A percentile compares a stretch with the other conserved stretches of the same genome.
Evolutionary conservation across 2,329 filamentous ascomycete species (phyloP).

Genomic region (Colletotrichum theobromicola): DNA sequence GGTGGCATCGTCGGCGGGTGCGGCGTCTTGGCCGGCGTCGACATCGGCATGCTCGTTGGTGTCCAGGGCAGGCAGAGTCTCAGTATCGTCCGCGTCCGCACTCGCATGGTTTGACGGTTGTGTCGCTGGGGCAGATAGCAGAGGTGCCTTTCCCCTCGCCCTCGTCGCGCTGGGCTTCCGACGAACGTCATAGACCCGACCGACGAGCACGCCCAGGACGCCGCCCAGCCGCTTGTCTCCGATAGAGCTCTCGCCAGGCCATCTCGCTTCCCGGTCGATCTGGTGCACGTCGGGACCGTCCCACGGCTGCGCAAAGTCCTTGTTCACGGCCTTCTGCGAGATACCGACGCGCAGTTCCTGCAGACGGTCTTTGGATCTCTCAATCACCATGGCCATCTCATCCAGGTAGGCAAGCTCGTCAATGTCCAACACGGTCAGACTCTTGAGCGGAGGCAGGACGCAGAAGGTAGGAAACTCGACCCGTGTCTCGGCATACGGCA

Average conservation of each 20-base stretch:
- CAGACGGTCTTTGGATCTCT: constrained; percentile 69
- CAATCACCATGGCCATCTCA: constrained; percentile 80
- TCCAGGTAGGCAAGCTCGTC: constrained; percentile 84
- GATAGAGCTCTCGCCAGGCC: constrained; percentile 62
- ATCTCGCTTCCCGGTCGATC: constrained; percentile 63
- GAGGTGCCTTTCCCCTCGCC: constrained; percentile 4
- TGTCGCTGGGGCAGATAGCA: not conserved
- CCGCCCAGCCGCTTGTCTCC: constrained; percentile 70
- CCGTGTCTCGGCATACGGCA: constrained; percentile 56
- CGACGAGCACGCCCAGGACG: constrained; percentile 71
- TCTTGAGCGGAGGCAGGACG: constrained; percentile 75
- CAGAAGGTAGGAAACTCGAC: constrained; percentile 84
- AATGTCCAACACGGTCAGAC: constrained; percentile 78
- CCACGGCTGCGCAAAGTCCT: constrained; percentile 66
- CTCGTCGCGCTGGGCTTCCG: constrained; percentile 19
- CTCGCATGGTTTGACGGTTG: not conserved
- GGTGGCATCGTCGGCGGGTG: not conserved
- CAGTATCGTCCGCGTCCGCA: not conserved
- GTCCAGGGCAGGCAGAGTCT: not conserved
- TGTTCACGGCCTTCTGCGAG: constrained; percentile 50
- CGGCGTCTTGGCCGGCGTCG: not conserved
- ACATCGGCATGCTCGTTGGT: not conserved
- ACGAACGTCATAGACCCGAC: constrained; percentile 68
- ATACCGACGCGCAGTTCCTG: constrained; percentile 78
- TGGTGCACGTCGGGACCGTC: constrained; percentile 67